Evolutionary conservation across 2,329 filamentous ascomycete species (phyloP).

Genomic region (Aureobasidium musti): DNA sequence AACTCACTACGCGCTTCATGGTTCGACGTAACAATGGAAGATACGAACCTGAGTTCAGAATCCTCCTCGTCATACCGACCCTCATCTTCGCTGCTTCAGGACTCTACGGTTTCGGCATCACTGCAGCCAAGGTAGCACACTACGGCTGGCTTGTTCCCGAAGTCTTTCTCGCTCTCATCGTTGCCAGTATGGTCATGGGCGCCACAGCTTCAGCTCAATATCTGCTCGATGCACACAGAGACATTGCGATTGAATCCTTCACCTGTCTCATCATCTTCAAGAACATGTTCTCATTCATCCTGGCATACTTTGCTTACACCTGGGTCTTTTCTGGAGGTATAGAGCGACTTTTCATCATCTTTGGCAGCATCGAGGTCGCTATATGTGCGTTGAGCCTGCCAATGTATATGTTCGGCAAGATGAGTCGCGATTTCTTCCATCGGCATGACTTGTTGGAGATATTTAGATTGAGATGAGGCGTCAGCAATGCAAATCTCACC

Average conservation of each 20-base stretch:
- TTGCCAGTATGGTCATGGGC: constrained; percentile 88
- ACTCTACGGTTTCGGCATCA: constrained; percentile 81
- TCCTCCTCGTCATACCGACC: constrained; percentile 80
- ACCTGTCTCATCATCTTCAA: constrained; percentile 92
- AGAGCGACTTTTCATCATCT: constrained; percentile 67
- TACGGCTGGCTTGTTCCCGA: constrained; percentile 74
- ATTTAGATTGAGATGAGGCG: constrained; percentile 42
- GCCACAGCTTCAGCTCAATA: constrained; percentile 84
- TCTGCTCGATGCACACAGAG: constrained; percentile 87
- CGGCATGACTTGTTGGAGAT: constrained; percentile 69
- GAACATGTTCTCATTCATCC: constrained; percentile 84
- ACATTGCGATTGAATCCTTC: constrained; percentile 83
- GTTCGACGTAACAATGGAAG: constrained; percentile 74
- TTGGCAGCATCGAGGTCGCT: constrained; percentile 75
- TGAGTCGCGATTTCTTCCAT: constrained; percentile 71
- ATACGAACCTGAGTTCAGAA: constrained; percentile 89
- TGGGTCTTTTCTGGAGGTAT: constrained; percentile 70
- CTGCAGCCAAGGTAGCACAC: constrained; percentile 59
- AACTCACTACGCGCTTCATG: constrained; percentile 69
- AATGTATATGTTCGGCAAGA: constrained; percentile 77
- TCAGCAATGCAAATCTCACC: background rate
- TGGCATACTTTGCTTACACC: constrained; percentile 81
- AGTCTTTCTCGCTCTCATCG: constrained; percentile 79
- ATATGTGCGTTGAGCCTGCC: constrained; percentile 75
- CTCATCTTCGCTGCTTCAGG: constrained; percentile 75